These are phyloP conservation scores for Sporobolomyces roseus DNA, from an alignment of 768 basidiomycete genomes.

Conservation along the genomic window DNA sequence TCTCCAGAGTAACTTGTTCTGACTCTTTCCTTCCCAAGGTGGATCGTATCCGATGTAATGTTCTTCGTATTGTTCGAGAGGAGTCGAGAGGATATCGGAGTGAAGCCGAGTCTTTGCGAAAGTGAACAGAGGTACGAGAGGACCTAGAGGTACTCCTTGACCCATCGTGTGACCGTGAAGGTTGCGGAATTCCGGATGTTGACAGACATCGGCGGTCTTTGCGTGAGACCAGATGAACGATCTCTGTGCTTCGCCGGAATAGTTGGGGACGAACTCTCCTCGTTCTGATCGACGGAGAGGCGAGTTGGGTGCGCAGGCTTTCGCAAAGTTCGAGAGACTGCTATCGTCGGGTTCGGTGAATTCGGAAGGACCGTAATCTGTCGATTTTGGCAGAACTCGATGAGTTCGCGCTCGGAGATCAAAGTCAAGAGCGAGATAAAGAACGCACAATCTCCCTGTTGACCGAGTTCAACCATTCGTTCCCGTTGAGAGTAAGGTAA, in stretches of 20 bases:
- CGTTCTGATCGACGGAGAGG: slow-evolving; percentile 43
- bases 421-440: neutral
- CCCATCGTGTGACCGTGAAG: slow-evolving; percentile 44
- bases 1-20: slow-evolving; percentile 51
- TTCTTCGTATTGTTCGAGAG: slow-evolving; percentile 79
- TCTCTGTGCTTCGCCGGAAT: slow-evolving; percentile 28
- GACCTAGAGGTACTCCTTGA: slow-evolving; percentile 39
- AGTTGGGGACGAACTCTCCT: slow-evolving; percentile 38
- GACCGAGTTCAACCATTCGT: slow-evolving; percentile 42
- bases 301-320: slow-evolving; percentile 45
- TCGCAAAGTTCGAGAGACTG: slow-evolving; percentile 43
- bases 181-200: slow-evolving; percentile 44
- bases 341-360: slow-evolving; percentile 42
- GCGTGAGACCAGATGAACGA: slow-evolving; percentile 45
- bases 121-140: slow-evolving; percentile 62
- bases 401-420: neutral
- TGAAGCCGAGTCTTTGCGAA: slow-evolving; percentile 81
- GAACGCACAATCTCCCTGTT: slow-evolving; percentile 43
- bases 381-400: neutral
- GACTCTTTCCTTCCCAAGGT: slow-evolving; percentile 49
- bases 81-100: slow-evolving; percentile 84
- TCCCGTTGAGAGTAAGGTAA: slow-evolving; percentile 43
- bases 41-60: slow-evolving; percentile 45
- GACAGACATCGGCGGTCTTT: slow-evolving; percentile 43
- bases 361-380: slow-evolving; percentile 45